Evolutionary conservation across 768 basidiomycete genomes (phyloP).

Genomic region (Russula brevipes): DNA sequence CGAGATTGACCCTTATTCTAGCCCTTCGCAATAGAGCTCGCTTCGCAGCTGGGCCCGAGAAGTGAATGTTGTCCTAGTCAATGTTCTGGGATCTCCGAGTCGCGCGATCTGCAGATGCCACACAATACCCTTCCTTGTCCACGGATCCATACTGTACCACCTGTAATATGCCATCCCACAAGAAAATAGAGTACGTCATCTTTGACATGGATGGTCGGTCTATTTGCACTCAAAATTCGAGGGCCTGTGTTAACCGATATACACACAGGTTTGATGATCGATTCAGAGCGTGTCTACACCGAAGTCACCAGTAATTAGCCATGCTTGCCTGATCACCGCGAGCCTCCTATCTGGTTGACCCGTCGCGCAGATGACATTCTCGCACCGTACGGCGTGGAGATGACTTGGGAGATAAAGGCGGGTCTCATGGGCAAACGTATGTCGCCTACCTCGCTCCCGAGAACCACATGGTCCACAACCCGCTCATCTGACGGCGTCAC

Average conservation of each 20-base stretch:
- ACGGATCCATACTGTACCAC: too few species aligned
- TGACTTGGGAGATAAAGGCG: constrained; percentile 90
- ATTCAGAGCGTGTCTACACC: constrained; percentile 73
- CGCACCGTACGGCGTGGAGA: constrained; percentile 60
- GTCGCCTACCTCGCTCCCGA: constrained; percentile 22
- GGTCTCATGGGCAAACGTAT: constrained; percentile 82
- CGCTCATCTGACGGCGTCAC: background rate
- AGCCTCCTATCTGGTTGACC: constrained; percentile 3
- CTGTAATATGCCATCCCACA: background rate
- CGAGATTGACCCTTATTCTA: too few species aligned
- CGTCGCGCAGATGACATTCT: constrained; percentile 59
- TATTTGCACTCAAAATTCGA: background rate
- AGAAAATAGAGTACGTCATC: constrained; percentile 30
- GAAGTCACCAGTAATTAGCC: constrained; percentile 62
- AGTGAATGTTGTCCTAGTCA: too few species aligned
- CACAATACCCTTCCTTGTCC: too few species aligned
- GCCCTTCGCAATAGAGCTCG: background rate
- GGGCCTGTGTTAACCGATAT: background rate
- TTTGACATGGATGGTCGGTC: constrained; percentile 36
- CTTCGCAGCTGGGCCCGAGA: background rate
- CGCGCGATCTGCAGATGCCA: too few species aligned
- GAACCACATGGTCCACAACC: background rate
- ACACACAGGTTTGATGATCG: constrained; percentile 62
- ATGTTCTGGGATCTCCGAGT: too few species aligned
- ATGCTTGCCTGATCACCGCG: constrained; percentile 10